Evolutionary conservation across 202 grass and related monocot species (phyloP), one percentile per base, ranked within the genome.

Genomic region (Dendrocalamus latiflorus): DNA sequence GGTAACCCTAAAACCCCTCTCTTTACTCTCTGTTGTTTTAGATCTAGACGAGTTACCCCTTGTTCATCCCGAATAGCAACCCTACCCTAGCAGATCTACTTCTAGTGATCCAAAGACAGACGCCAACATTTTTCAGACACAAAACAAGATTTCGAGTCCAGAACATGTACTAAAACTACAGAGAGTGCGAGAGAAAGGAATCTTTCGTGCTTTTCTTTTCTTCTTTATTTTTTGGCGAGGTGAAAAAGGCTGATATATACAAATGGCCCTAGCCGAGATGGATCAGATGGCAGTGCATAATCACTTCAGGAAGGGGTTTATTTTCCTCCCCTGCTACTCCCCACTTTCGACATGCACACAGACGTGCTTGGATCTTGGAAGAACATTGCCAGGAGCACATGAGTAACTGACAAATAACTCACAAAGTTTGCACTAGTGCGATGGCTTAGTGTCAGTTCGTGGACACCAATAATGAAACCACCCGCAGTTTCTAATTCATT

Each of bases 331-430:
- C 36, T 64, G 15, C 21, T 39, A 17, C 57, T 55, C 73, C 65
- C 20, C 30, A 21, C 74, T 72, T 58, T 83, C 37, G 47, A 83
- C 26, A 70, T 6, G 80, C 54, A 87, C 79, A 70, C 45, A 56
- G 60, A 43, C 9, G 6, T 86, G 59, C 10, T 37, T 74, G 59
- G 58, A 87, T 82, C 55, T 26, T 6, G 57, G 1, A 57, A 75
- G 41, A 60, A 81, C 61, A 55, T 36, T 9, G 4, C 48, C 25
- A 76, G 18, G 63, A 39, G 55, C 30, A 13, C 21, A 11, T 15
- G 54, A 76, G 53, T 68, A 63, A 53, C 72, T 70, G 59, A 22
- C 58, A 8, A 8, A 63, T 20, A 51, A 9, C 81, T 39, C 42
- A 37, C 36, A 45, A 17, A 1, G 22, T 24, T 69, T 47, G 21